Base-by-base conservation (phyloP, 176 grass and related monocot genomes). In the Aegilops bicornis region DNA sequence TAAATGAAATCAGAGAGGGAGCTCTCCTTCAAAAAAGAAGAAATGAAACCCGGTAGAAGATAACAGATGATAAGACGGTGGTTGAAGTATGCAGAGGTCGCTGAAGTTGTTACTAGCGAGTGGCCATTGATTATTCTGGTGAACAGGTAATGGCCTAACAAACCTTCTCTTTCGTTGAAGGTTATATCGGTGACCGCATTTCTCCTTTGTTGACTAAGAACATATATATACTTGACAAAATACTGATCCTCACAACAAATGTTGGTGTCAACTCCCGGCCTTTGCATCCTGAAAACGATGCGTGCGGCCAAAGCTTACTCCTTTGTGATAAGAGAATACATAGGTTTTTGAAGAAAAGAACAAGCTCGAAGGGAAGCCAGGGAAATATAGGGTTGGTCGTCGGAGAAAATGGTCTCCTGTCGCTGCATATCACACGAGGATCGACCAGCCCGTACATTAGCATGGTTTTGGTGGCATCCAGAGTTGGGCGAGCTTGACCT, bases 401-500 rank as follows among this genome's bases (percentile, higher is more conserved):
- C 1, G 9, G 32, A 22, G 33, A 70, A 22, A 37, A 70, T 70
- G 67, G 8, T 70, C 33, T n/a, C 8, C 2, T 45, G 42, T 45
- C 3, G 42, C 11, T 70, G 9, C 68, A 22, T 39, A 10, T 39
- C 68, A 12, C 33, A 2, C 33, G 4, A 4, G 2, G 68, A 23
- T 40, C 68, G 2, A 23, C 36, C 3, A 24, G 42, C n/a, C 52
- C 20, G 32, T 4, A 12, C 13, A 13, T 23, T n/a, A 82, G 35
- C 35, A 6, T n/a, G 10, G 79, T 17, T 10, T 24, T 10, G 77
- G 24, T 45, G 80, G 62, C 71, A 93, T 78, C 97, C 90, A 99
- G 8, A 96, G 78, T 56, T 96, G 84, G 69, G 97, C 94, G 81
- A 96, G 80, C 83, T 94, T 99, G 56, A 99, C 94, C 87, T 96